These are phyloP conservation scores for Linnemannia exigua DNA, from an alignment of 192 early-diverging fungal genomes.

Conservation along the genomic window DNA sequence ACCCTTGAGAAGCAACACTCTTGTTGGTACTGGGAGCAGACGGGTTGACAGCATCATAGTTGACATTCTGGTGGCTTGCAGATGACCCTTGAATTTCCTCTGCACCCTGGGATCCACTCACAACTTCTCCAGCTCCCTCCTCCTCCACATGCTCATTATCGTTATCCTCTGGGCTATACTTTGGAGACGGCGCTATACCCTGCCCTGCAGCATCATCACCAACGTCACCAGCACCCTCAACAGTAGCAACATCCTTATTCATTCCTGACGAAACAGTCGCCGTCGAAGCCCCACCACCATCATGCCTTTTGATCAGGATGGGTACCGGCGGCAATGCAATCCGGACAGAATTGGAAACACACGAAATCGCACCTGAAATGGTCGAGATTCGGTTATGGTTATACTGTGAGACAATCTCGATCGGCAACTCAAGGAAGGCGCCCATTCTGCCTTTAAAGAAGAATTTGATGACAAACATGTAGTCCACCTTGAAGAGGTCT, in stretches of 20 bases:
- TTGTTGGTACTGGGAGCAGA: background rate
- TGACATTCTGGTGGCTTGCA: background rate
- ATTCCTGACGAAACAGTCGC: background rate
- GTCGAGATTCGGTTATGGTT: slow-evolving; percentile 55
- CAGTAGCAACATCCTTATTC: background rate
- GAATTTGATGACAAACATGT: slow-evolving; percentile 55
- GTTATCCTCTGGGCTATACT: background rate
- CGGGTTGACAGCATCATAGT: background rate
- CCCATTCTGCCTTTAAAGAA: slow-evolving; percentile 52
- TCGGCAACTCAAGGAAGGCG: slow-evolving; percentile 45
- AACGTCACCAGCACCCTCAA: background rate
- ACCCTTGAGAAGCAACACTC: background rate
- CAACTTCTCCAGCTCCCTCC: background rate
- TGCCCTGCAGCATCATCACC: no score
- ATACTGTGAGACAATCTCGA: slow-evolving; percentile 53
- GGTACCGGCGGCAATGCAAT: slow-evolving; percentile 44
- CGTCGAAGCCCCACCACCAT: background rate
- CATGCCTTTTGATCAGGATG: slow-evolving; percentile 25
- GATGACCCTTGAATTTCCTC: background rate
- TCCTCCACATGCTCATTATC: background rate
- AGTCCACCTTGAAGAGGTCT: slow-evolving; percentile 41
- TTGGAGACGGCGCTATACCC: no score
- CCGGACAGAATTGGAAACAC: slow-evolving; percentile 51
- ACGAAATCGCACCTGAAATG: slow-evolving; percentile 47
- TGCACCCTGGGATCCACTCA: background rate